phyloP scores from a whole-genome alignment of 352 stramenopile species.

The Chrysophaeum taylorii region DNA sequence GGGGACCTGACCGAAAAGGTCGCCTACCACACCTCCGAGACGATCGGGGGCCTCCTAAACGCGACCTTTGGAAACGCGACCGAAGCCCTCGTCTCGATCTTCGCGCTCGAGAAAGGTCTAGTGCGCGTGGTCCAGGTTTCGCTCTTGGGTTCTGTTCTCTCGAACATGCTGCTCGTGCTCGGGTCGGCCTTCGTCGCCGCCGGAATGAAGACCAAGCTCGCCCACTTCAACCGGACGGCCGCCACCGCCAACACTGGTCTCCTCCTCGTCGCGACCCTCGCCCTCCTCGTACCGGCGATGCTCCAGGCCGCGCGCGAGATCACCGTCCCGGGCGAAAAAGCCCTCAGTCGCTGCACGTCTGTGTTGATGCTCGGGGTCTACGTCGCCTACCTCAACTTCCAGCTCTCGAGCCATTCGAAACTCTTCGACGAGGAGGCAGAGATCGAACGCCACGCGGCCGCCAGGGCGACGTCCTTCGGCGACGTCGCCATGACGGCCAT shows the following conservation, averaged over 20 bases:
- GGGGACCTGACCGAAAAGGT: slow-evolving; percentile 90
- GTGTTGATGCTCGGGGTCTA: slow-evolving; percentile 38
- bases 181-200: slow-evolving; percentile 77
- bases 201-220: neutral
- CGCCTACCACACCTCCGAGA: slow-evolving; percentile 87
- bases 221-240: slow-evolving; percentile 67
- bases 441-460: slow-evolving; percentile 7
- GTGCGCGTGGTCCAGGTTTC: slow-evolving; percentile 92
- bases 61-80: slow-evolving; percentile 94
- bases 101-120: slow-evolving; percentile 78
- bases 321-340: slow-evolving; percentile 58
- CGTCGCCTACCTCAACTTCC: slow-evolving; percentile 50
- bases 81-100: slow-evolving; percentile 88
- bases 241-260: slow-evolving; percentile 74
- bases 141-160: slow-evolving; percentile 91
- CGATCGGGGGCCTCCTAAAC: slow-evolving; percentile 90
- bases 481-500: slow-evolving; percentile 28
- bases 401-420: slow-evolving; percentile 77
- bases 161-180: slow-evolving; percentile 91
- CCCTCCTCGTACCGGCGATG: slow-evolving; percentile 64
- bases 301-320: slow-evolving; percentile 35
- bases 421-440: slow-evolving; percentile 72
- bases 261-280: slow-evolving; percentile 72
- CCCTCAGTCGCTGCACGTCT: slow-evolving; percentile 58
- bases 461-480: slow-evolving; percentile 34